phyloP scores from a whole-genome alignment of 2,329 filamentous ascomycete species.

The Nectriaceae sp. region DNA sequence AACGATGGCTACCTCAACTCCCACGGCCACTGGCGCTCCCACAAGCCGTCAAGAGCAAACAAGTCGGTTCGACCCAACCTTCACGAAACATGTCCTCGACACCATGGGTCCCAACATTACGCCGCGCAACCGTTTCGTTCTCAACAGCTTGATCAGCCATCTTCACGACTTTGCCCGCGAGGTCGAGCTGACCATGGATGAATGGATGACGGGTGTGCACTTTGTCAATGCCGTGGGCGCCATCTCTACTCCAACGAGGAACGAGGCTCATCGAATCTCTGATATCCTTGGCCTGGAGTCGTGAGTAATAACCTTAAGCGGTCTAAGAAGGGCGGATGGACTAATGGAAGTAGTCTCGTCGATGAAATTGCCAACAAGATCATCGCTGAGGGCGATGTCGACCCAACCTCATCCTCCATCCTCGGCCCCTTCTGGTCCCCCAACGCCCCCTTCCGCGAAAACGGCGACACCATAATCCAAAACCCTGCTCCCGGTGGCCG shows the following conservation, averaged over 20 bases:
- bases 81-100: constrained; percentile 71
- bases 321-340: too few relatives aligned
- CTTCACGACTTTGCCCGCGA: constrained; percentile 77
- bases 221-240: constrained; percentile 73
- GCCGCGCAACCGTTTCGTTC: constrained; percentile 62
- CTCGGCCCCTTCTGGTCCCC: constrained; percentile 77
- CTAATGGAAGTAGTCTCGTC: constrained; percentile 44
- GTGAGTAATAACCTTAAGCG: constrained; percentile 47
- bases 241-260: constrained; percentile 64
- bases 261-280: constrained; percentile 71
- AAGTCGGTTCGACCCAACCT: constrained; percentile 68
- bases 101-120: constrained; percentile 69
- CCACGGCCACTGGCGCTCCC: not conserved
- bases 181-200: constrained; percentile 71
- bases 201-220: constrained; percentile 73
- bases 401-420: constrained; percentile 70
- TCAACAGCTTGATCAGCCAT: constrained; percentile 65
- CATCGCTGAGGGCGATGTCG: constrained; percentile 59
- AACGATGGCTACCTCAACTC: not conserved
- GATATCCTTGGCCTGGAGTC: constrained; percentile 73
- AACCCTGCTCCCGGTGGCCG: constrained; percentile 58
- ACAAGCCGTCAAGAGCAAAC: constrained; percentile 5
- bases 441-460: constrained; percentile 68
- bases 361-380: constrained; percentile 66
- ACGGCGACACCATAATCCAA: constrained; percentile 66